Percentiles rank a stretch among this genome's conserved stretches.
Evolutionary conservation across 2,329 filamentous ascomycete genomes (phyloP).

Genomic region (Nectriaceae sp.): DNA sequence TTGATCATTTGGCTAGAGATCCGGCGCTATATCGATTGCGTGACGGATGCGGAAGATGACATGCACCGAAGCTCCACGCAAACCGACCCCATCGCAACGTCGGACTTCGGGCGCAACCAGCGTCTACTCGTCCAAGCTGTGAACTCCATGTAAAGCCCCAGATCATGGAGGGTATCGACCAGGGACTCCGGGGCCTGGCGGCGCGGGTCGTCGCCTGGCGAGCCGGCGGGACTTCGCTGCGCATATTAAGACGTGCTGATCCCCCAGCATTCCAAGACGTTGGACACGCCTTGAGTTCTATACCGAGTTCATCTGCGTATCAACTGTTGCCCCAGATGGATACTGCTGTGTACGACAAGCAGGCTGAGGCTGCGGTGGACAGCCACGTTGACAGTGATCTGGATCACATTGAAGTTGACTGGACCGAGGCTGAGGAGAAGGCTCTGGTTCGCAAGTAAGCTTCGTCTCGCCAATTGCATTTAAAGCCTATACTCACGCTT

Average conservation of each 20-base stretch:
- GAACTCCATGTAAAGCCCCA: neutral
- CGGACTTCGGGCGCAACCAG: slow-evolving; percentile 1
- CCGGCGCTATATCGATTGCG: slow-evolving; percentile 3
- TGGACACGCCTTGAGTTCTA: neutral
- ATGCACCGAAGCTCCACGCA: neutral
- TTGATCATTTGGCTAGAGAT: neutral
- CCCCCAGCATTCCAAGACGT: neutral
- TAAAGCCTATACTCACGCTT: neutral
- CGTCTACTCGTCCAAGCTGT: neutral
- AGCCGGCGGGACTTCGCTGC: neutral
- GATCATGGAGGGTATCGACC: too few relatives aligned
- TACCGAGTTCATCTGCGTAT: neutral
- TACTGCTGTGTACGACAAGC: slow-evolving; percentile 10
- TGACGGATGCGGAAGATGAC: slow-evolving; percentile 8
- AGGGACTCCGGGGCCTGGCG: too few relatives aligned
- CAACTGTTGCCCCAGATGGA: slow-evolving; percentile 16
- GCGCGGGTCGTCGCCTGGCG: slow-evolving; percentile 13
- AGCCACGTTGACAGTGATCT: slow-evolving; percentile 13
- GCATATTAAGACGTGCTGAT: slow-evolving; percentile 3
- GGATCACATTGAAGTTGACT: slow-evolving; percentile 23
- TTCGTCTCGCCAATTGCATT: too few relatives aligned
- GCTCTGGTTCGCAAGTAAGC: slow-evolving; percentile 30
- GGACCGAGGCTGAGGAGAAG: slow-evolving; percentile 31
- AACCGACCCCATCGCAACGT: neutral
- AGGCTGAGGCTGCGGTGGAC: slow-evolving; percentile 6